Percentiles rank a stretch among this genome's conserved stretches.
phyloP scores from a whole-genome alignment of 352 stramenopile genomes.

The Thalassiosira exigua region DNA sequence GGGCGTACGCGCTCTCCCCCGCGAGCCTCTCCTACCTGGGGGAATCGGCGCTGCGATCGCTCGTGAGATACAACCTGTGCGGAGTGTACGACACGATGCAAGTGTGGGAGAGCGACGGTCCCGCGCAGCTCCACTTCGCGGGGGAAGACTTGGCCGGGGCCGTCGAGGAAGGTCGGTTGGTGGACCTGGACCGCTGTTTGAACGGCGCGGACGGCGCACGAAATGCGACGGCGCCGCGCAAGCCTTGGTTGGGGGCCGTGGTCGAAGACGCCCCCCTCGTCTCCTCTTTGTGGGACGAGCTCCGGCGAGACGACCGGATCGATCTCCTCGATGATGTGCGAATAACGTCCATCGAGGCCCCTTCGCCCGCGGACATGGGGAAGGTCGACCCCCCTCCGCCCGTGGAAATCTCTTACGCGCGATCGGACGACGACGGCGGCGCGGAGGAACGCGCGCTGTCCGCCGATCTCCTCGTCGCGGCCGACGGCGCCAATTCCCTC shows the following conservation, averaged over 20 bases:
- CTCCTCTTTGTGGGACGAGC: slow-evolving; percentile 62
- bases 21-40: slow-evolving; percentile 68
- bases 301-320: slow-evolving; percentile 48
- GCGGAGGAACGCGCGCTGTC: slow-evolving; percentile 17
- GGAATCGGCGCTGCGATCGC: slow-evolving; percentile 32
- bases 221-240: neutral
- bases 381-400: slow-evolving; percentile 37
- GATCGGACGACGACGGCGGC: slow-evolving; percentile 12
- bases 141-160: slow-evolving; percentile 60
- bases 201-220: neutral
- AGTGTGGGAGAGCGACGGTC: slow-evolving; percentile 80
- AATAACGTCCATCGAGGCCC: slow-evolving; percentile 44
- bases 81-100: slow-evolving; percentile 82
- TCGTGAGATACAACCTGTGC: slow-evolving; percentile 35
- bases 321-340: slow-evolving; percentile 53
- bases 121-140: slow-evolving; percentile 72
- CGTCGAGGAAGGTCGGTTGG: slow-evolving; percentile 38
- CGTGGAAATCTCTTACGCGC: slow-evolving; percentile 34
- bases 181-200: slow-evolving; percentile 24
- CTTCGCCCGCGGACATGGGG: slow-evolving; percentile 30
- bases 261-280: slow-evolving; percentile 73
- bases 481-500: slow-evolving; percentile 77
- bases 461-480: slow-evolving; percentile 70
- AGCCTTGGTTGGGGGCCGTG: slow-evolving; percentile 66
- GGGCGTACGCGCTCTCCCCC: slow-evolving; percentile 79